phyloP scores from a whole-genome alignment of 129 eudicot genomes.

The Escallonia rubra region DNA sequence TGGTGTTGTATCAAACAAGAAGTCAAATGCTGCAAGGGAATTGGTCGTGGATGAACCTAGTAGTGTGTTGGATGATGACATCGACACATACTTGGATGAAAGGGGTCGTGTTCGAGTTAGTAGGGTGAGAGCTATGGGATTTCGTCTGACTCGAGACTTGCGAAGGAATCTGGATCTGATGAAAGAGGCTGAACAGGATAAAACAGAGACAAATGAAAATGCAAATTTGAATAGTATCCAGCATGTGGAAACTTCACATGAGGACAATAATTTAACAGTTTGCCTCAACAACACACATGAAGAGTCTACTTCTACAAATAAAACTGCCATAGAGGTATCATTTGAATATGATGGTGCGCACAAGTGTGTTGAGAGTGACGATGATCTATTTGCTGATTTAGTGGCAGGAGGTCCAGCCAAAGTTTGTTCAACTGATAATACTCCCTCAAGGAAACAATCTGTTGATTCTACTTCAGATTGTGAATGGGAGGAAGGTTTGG shows the following conservation, averaged over 20 bases:
- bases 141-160: constrained; percentile 92
- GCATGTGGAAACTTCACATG: constrained; percentile 16
- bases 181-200: constrained; percentile 69
- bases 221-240: constrained; percentile 12
- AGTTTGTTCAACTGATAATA: constrained; percentile 25
- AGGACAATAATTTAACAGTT: constrained; percentile 4
- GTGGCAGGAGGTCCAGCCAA: constrained; percentile 54
- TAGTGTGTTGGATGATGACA: constrained; percentile 45
- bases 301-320: constrained; percentile 26
- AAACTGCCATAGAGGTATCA: constrained; percentile 54
- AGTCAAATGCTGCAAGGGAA: constrained; percentile 23
- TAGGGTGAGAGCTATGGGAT: constrained; percentile 84
- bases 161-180: constrained; percentile 87
- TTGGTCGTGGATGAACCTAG: constrained; percentile 32
- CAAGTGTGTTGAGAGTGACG: constrained; percentile 44
- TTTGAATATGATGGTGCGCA: constrained; percentile 49
- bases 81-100: constrained; percentile 83
- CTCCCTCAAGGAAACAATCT: constrained; percentile 24
- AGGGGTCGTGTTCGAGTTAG: constrained; percentile 69
- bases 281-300: constrained; percentile 12
- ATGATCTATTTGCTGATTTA: constrained; percentile 60
- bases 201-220: constrained; percentile 2
- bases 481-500: constrained; percentile 76
- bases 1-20: constrained; percentile 20
- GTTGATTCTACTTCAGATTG: constrained; percentile 43